Evolutionary conservation across 306 rosid genomes (phyloP), one percentile per base, ranked within the genome.

Genomic region (Citrullus amarus): DNA sequence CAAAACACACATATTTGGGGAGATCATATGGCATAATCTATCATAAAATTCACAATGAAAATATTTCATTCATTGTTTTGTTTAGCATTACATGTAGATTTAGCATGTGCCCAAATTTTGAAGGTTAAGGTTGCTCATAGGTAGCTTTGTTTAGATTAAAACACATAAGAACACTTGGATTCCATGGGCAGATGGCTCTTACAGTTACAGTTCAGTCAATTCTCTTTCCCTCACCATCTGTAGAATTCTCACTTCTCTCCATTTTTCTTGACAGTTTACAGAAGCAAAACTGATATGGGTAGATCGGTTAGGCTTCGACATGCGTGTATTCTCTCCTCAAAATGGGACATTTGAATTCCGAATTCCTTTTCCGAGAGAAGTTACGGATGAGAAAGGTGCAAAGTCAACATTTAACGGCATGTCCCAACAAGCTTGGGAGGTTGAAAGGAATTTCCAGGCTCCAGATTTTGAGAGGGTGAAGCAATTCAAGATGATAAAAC

Each of bases 361-460:
- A 46, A 86, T 94, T 79, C 98, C 98, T 15, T 94, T 94, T 79
- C 92, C 98, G 0, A 78, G 92, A 77, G 98, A 90, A 80, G 98
- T 92, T 70, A 79, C 77, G 0, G 98, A 94, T 76, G 97, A 90
- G 81, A 94, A 92, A 72, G 92, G 96, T 79, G 96, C 89, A 20
- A 94, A 92, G 89, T 94, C 97, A 5, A 82, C 90, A 6, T 92
- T 94, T 73, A 94, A 94, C 75, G 88, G 97, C 71, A 92, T 94
- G 97, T 87, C 98, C 39, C 98, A 94, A 80, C 80, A 81, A 67
- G 96, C 98, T 83, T 94, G 98, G 98, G 98, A 94, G 86, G 93
- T 94, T 46, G 98, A 94, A 81, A 92, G 73, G 80, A 90, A 89
- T 87, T 89, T 86, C 80, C 86, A 82, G 34, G 83, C 82, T 76